Conservation (phyloP, 2,329 filamentous ascomycete genomes). For the Ceratocystis ficicola region DNA sequence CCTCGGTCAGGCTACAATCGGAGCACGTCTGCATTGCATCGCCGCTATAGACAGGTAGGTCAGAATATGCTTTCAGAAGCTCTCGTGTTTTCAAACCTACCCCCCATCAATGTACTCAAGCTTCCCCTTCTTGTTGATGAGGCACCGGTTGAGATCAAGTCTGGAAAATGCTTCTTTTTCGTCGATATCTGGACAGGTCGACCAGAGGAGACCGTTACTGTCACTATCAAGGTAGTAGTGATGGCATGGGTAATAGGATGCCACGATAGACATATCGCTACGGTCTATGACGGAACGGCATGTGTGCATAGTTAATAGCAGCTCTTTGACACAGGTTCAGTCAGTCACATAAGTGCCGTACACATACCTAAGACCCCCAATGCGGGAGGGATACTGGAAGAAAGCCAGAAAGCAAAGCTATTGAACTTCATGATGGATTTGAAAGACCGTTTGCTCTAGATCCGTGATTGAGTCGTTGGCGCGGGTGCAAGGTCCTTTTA, state of each 20-base stretch:
- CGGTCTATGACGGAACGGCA: background rate
- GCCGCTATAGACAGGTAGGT: background rate
- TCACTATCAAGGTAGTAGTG: conserved; percentile 2
- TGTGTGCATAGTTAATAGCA: background rate
- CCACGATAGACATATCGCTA: background rate
- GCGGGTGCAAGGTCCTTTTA: background rate
- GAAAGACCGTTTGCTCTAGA: background rate
- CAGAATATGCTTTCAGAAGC: background rate
- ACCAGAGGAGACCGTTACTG: background rate
- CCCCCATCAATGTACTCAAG: conserved; percentile 6
- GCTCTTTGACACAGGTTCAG: background rate
- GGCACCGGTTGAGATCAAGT: conserved; percentile 13
- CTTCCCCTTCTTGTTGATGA: conserved; percentile 12
- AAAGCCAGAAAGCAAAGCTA: background rate
- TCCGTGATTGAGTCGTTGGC: background rate
- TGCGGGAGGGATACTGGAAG: background rate
- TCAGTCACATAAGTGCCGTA: background rate
- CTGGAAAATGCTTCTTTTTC: conserved; percentile 1
- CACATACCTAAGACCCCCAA: background rate
- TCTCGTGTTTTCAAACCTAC: background rate
- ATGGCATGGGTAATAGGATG: conserved; percentile 7
- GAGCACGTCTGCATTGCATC: conserved; percentile 7
- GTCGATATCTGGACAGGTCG: conserved; percentile 11
- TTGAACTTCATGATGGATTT: background rate
- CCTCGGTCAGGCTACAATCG: background rate